Evolutionary conservation across 257 asterid genomes (phyloP).

Genomic region (Plantago elongata): DNA sequence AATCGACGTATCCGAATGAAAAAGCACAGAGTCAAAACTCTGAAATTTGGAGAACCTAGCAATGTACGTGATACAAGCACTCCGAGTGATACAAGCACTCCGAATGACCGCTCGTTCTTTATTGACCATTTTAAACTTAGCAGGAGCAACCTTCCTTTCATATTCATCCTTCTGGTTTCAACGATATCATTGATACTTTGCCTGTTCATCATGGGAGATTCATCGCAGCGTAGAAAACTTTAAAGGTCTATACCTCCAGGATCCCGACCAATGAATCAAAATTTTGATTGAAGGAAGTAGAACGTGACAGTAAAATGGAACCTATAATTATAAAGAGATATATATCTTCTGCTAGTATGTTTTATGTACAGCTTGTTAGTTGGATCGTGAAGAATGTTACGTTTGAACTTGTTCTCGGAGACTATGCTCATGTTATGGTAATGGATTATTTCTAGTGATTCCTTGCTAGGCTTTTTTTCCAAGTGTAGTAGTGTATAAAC

Average conservation of each 20-base stretch:
- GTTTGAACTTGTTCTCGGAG: neutral
- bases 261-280: too few relatives aligned
- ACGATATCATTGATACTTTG: conserved; percentile 14
- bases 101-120: neutral
- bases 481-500: too few relatives aligned
- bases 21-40: conserved; percentile 14
- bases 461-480: too few relatives aligned
- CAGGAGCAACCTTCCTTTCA: neutral
- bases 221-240: neutral
- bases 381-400: neutral
- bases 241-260: neutral
- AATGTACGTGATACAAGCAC: neutral
- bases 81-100: conserved; percentile 1
- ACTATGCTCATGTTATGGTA: too few relatives aligned
- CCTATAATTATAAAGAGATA: too few relatives aligned
- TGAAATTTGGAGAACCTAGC: conserved; percentile 9
- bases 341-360: neutral
- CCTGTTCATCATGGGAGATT: conserved; percentile 8
- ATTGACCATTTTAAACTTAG: neutral
- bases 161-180: conserved; percentile 9
- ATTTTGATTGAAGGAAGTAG: too few relatives aligned
- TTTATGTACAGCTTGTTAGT: neutral
- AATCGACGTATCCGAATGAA: conserved; percentile 47
- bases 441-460: too few relatives aligned
- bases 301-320: too few relatives aligned